A percentile compares a stretch with the other conserved stretches of the same genome.
phyloP scores from a whole-genome alignment of 108 stramenopile species.

The Cyclotella baltica region DNA sequence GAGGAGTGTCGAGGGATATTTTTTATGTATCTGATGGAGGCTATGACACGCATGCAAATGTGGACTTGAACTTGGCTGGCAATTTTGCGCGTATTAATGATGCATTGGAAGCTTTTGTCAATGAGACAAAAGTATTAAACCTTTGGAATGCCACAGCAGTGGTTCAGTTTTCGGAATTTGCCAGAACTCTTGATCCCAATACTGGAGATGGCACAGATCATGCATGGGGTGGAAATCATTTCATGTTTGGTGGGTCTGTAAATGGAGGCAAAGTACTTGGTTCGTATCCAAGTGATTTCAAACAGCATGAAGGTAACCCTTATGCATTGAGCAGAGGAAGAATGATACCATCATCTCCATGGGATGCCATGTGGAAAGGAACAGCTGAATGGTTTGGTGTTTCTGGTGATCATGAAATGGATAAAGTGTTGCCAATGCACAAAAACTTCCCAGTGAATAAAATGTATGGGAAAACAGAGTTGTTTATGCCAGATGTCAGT shows the following conservation, averaged over 20 bases:
- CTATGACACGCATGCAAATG: slow-evolving; percentile 60
- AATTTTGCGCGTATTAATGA: slow-evolving; percentile 52
- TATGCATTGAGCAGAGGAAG: slow-evolving; percentile 69
- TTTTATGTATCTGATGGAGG: slow-evolving; percentile 63
- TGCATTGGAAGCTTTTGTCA: slow-evolving; percentile 55
- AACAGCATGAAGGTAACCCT: slow-evolving; percentile 28
- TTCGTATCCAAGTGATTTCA: slow-evolving; percentile 61
- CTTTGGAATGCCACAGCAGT: slow-evolving; percentile 61
- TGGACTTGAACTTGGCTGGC: slow-evolving; percentile 15
- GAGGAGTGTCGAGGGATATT: slow-evolving; percentile 52
- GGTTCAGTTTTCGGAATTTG: slow-evolving; percentile 72
- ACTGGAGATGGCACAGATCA: slow-evolving; percentile 78
- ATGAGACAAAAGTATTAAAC: slow-evolving; percentile 56
- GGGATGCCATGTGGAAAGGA: slow-evolving; percentile 78
- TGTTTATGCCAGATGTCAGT: no score
- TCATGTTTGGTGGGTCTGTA: slow-evolving; percentile 64
- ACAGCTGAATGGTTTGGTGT: slow-evolving; percentile 61
- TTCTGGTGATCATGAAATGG: slow-evolving; percentile 17
- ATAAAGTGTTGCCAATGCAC: slow-evolving; percentile 54
- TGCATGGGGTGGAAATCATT: slow-evolving; percentile 72
- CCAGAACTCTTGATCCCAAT: slow-evolving; percentile 74
- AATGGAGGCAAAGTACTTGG: slow-evolving; percentile 69
- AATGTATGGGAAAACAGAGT: slow-evolving; percentile 18
- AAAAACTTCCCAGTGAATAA: slow-evolving; percentile 27
- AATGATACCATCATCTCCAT: slow-evolving; percentile 70